Evolutionary conservation across 306 rosid species (phyloP), one percentile per base, ranked within the genome.

Genomic region (Betula pendula): DNA sequence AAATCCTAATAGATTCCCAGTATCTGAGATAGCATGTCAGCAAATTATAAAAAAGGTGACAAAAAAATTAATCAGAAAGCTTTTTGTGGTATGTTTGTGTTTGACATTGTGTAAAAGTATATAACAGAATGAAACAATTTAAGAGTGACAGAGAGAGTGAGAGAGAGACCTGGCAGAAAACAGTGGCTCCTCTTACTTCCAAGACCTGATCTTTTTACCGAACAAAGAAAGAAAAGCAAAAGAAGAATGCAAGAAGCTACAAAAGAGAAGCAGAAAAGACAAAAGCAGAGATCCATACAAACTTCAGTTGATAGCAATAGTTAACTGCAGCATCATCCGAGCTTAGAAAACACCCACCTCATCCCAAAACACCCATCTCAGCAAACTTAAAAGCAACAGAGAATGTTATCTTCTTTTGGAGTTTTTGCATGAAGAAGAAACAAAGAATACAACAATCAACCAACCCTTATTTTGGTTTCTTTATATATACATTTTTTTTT

Each of bases 281-380:
- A 82, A 90, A 82, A 86, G 66, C 65, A 42, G 8, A 66, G 71
- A 72, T 80, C 77, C 84, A 81, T 77, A 82, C 81, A 80, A 73
- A 76, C 75, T 82, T 74, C 25, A 84, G 81, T 31, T 85, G 91
- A 88, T 67, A 66, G 85, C 75, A 81, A 81, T 81, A 70, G 90
- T 75, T 88, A 86, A 89, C 83, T 85, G 87, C 85, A 84, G n/a
- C 68, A 55, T 69, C 84, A 81, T 79, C 85, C 72, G 40, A 75
- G 52, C 77, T 62, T 72, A 70, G 44, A 68, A 31, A 56, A 24
- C 60, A 73, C 75, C 82, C 80, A 71, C 75, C 70, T 77, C 83
- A 74, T 78, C 66, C 62, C 72, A 14, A 70, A 78, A 49, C 43
- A 68, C 77, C 70, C 68, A 63, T 70, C 75, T 75, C 68, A 83